Conservation (phyloP, 768 basidiomycete species). For the Xerocomus brunneocitrinus region DNA sequence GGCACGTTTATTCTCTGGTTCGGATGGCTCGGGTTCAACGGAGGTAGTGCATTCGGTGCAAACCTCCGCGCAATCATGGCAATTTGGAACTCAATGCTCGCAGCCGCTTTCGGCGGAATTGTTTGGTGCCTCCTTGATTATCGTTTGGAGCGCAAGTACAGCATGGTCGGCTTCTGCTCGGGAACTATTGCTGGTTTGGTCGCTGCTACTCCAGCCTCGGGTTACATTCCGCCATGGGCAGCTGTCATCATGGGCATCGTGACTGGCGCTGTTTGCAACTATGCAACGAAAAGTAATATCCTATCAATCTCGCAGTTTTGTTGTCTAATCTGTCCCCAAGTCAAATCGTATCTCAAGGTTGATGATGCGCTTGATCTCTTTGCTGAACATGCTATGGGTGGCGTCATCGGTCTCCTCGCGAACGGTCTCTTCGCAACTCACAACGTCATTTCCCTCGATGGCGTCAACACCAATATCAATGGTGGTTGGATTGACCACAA, state of each 20-base stretch:
- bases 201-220: constrained; percentile 84
- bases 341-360: constrained; percentile 63
- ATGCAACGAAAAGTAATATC: constrained; percentile 71
- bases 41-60: constrained; percentile 82
- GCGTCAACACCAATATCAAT: constrained; percentile 45
- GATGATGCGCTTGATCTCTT: constrained; percentile 93
- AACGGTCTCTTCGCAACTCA: constrained; percentile 75
- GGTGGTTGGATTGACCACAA: constrained; percentile 75
- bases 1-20: constrained; percentile 88
- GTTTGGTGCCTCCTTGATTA: constrained; percentile 83
- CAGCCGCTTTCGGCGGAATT: constrained; percentile 76
- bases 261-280: constrained; percentile 71
- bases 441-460: constrained; percentile 63
- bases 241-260: constrained; percentile 73
- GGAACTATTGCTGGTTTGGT: constrained; percentile 88
- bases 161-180: constrained; percentile 86
- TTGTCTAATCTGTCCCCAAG: constrained; percentile 33
- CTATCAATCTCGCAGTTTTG: neutral
- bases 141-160: constrained; percentile 75
- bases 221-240: constrained; percentile 74
- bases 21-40: constrained; percentile 89
- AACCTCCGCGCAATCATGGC: constrained; percentile 84
- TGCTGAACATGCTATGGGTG: constrained; percentile 86
- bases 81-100: constrained; percentile 85
- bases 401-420: constrained; percentile 66